phyloP scores from a whole-genome alignment of 163 green algal genomes.

The Chlamydomonas reinhardtii region DNA sequence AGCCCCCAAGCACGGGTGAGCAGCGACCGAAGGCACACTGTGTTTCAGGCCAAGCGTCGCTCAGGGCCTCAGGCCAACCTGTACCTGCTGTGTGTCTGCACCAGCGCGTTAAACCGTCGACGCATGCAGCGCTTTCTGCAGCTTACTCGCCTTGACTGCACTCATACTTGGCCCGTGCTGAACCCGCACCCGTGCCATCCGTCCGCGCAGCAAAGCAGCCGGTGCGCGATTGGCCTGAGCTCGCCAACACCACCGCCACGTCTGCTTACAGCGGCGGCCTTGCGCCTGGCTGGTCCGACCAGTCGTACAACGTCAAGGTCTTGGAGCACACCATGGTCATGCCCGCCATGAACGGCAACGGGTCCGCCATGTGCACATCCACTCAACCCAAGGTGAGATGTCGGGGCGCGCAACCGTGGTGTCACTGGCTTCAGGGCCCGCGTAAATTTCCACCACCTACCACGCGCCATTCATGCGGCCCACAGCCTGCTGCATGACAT shows the following conservation, averaged over 20 bases:
- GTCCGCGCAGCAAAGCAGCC: not conserved
- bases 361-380: not conserved
- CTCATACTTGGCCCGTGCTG: not conserved
- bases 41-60: too few relatives aligned
- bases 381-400: conserved; percentile 13
- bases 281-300: conserved; percentile 1
- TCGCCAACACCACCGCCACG: not conserved
- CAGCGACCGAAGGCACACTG: not conserved
- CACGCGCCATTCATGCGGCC: too few relatives aligned
- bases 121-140: too few relatives aligned
- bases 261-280: not conserved
- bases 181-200: not conserved
- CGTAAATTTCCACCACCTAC: too few relatives aligned
- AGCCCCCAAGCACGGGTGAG: not conserved
- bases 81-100: too few relatives aligned
- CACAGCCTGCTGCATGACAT: too few relatives aligned
- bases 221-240: conserved; percentile 8
- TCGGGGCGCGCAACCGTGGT: too few relatives aligned
- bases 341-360: not conserved
- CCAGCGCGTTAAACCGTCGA: too few relatives aligned
- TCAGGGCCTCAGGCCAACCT: too few relatives aligned
- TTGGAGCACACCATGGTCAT: not conserved
- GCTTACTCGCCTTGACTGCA: too few relatives aligned
- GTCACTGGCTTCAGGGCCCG: too few relatives aligned
- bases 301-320: conserved; percentile 18